Evolutionary conservation across 2,329 filamentous ascomycete species (phyloP).

Genomic region (Talaromyces sp.): DNA sequence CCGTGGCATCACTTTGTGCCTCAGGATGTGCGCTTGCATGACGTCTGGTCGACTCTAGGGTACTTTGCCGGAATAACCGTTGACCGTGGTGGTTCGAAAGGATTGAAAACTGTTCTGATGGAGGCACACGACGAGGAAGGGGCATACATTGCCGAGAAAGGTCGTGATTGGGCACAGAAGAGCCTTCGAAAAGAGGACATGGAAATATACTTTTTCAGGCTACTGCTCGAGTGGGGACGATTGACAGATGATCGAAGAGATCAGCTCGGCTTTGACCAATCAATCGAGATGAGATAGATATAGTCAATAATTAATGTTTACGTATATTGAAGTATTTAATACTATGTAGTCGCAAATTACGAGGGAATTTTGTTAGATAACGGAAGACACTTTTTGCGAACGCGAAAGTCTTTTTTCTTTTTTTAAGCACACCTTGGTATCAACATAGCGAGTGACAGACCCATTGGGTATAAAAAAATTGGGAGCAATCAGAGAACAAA

Average conservation of each 20-base stretch:
- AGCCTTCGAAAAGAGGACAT: slow-evolving; percentile 66
- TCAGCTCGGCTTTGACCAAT: slow-evolving; percentile 34
- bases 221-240: slow-evolving; percentile 72
- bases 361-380: background rate
- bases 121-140: slow-evolving; percentile 49
- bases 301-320: background rate
- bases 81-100: slow-evolving; percentile 35
- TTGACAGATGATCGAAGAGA: slow-evolving; percentile 58
- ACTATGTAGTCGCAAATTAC: background rate
- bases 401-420: background rate
- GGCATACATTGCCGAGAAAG: slow-evolving; percentile 60
- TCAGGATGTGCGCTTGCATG: slow-evolving; percentile 66
- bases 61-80: slow-evolving; percentile 60
- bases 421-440: background rate
- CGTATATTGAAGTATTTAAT: background rate
- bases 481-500: background rate
- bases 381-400: background rate
- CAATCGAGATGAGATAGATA: background rate
- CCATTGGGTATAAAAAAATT: background rate
- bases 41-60: slow-evolving; percentile 64
- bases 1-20: slow-evolving; percentile 80
- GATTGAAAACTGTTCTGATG: slow-evolving; percentile 42
- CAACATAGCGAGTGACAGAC: background rate
- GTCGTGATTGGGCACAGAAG: slow-evolving; percentile 58
- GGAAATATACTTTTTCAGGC: slow-evolving; percentile 72